Evolutionary conservation across 371 early-diverging fungal species (phyloP).

Genomic region (Syncephalis plumigaleata): DNA sequence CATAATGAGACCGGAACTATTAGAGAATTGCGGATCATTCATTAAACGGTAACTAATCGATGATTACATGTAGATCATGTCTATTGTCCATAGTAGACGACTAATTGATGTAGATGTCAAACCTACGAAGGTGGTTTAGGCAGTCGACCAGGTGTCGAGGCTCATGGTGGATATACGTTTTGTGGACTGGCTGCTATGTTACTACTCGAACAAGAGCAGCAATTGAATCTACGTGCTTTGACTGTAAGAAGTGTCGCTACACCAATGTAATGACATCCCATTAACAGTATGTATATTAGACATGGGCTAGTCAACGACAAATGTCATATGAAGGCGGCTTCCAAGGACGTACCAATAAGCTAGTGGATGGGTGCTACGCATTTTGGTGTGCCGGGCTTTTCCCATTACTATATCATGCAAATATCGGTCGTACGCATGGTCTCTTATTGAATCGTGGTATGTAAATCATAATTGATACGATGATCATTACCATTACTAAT

Average conservation of each 20-base stretch:
- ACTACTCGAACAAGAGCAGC: constrained; percentile 40
- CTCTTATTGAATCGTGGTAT: neutral
- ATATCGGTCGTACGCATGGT: neutral
- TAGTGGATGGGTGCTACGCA: constrained; percentile 96
- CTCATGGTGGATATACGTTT: constrained; percentile 94
- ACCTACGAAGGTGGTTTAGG: constrained; percentile 94
- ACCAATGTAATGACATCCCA: neutral
- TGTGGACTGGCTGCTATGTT: constrained; percentile 86
- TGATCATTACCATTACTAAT: neutral
- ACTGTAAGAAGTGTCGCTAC: constrained; percentile 16
- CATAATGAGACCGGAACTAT: constrained; percentile 62
- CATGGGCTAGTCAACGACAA: constrained; percentile 68
- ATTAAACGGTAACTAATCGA: constrained; percentile 23
- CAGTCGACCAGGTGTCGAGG: constrained; percentile 74
- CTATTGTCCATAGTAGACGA: no score
- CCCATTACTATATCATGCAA: constrained; percentile 30
- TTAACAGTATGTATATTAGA: constrained; percentile 9
- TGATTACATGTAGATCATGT: neutral
- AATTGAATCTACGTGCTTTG: constrained; percentile 38
- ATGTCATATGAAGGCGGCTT: constrained; percentile 90
- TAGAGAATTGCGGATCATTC: constrained; percentile 46
- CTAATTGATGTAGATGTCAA: constrained; percentile 39
- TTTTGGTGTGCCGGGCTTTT: constrained; percentile 91
- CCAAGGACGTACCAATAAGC: constrained; percentile 90
- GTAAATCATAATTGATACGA: neutral